Base-by-base conservation (phyloP, 805 yeast genomes). In the Wickerhamiella cacticola region DNA sequence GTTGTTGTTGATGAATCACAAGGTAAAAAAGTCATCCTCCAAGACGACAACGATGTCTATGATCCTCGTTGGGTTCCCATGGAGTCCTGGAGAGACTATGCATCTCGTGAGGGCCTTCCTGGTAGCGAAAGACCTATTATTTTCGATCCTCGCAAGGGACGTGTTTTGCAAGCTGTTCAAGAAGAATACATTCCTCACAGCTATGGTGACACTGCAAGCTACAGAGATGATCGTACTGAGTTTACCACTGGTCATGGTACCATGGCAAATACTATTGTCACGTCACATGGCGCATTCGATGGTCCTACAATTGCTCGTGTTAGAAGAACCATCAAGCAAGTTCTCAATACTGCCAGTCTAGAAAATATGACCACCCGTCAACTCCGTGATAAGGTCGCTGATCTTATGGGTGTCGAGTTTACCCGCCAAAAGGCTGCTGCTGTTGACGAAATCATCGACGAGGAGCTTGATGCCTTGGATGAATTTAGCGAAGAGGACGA, bases 1-100 rank as follows among this genome's bases (percentile, higher is more conserved):
- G 63, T 70, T 13, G 75, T 76, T 25, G 68, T 69, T 5, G 79
- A 75, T 16, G 79, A 71, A 45, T 70, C 69, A 52, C 73, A 71
- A 52, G 77, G 76, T 38, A 70, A 66, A 48, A 76, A 73, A 50
- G 57, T 61, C 5, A 60, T 67, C 12, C 56, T 61, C 1, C 63
- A 60, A 15, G 63, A 61, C 39, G 64, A 62, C 25, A 54, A 53
- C 3, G 68, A 61, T 33, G 59, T 55, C 12, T 66, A 63, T 41
- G 69, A 67, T 44, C 66, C 66, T 5, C 51, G 58, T 5, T 42
- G 51, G 10, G 62, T 68, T 15, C 68, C 68, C 4, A 48, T 61
- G 50, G 71, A 68, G 51, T 50, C 65, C 2, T 68, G 71, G 71
- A 46, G 52, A 13, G 53, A 59, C 4, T 67, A 64, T 45, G 70